These are phyloP conservation scores for Cavenderia fasciculata DNA, from an alignment of 78 protist species.

Conservation along the genomic window DNA sequence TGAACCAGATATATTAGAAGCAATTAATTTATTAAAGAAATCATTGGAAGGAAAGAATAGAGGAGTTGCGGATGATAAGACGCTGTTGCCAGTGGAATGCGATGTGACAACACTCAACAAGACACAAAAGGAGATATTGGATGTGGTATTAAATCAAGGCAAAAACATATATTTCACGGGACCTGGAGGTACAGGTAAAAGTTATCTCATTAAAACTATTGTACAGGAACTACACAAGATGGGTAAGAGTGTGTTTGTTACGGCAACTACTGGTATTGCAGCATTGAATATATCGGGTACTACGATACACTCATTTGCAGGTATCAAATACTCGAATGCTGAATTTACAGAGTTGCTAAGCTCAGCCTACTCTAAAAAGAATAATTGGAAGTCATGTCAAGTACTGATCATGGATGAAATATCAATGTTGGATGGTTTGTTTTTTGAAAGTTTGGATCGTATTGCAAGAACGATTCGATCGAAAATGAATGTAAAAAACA, in stretches of 20 bases:
- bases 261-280: constrained; percentile 87
- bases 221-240: constrained; percentile 13
- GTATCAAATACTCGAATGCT: constrained; percentile 47
- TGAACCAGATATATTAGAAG: too few species aligned
- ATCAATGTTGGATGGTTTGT: constrained; percentile 85
- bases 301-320: constrained; percentile 86
- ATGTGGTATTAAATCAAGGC: neutral
- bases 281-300: constrained; percentile 68
- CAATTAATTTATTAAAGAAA: too few species aligned
- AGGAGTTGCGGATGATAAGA: too few species aligned
- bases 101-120: constrained; percentile 35
- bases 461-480: constrained; percentile 53
- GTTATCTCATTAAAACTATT: constrained; percentile 48
- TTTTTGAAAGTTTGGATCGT: constrained; percentile 67
- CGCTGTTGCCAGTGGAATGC: too few species aligned
- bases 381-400: constrained; percentile 50
- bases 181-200: constrained; percentile 87
- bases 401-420: constrained; percentile 88
- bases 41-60: too few species aligned
- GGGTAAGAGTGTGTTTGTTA: constrained; percentile 10
- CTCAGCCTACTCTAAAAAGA: constrained; percentile 14
- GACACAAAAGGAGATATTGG: constrained; percentile 23
- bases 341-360: constrained; percentile 2
- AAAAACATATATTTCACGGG: constrained; percentile 76
- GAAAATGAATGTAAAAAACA: neutral